A percentile compares a stretch with the other conserved stretches of the same genome.
Conservation (phyloP, 306 rosid genomes). For the Lotus japonicus region DNA sequence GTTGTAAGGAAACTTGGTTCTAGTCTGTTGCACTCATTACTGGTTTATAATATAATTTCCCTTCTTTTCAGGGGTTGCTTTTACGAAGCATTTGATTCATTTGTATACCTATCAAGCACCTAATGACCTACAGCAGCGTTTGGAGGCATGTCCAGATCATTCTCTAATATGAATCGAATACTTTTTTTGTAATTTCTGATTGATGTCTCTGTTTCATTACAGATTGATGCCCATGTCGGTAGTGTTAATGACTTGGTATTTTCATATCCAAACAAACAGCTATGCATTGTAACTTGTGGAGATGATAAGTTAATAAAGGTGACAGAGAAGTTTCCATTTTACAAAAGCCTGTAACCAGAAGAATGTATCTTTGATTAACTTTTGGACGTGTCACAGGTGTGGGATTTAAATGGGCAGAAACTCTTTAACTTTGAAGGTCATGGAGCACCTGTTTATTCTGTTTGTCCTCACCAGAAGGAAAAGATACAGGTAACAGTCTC, state of each 20-base stretch:
- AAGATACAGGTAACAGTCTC: slow-evolving; percentile 40
- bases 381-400: slow-evolving; percentile 45
- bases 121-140: slow-evolving; percentile 31
- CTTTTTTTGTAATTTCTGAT: not conserved
- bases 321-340: not conserved
- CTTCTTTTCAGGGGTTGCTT: slow-evolving; percentile 62
- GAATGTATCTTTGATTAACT: not conserved
- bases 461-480: slow-evolving; percentile 71
- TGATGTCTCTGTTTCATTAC: not conserved
- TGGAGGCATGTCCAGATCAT: slow-evolving; percentile 43
- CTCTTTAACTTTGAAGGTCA: slow-evolving; percentile 69
- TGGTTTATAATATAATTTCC: not conserved
- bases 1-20: not conserved
- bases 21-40: not conserved
- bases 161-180: not conserved
- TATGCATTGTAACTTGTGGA: slow-evolving; percentile 63
- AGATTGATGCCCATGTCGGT: slow-evolving; percentile 75
- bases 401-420: slow-evolving; percentile 60
- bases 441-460: slow-evolving; percentile 64
- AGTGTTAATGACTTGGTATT: slow-evolving; percentile 74
- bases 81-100: slow-evolving; percentile 64
- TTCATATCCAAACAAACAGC: slow-evolving; percentile 44
- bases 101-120: slow-evolving; percentile 47
- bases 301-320: slow-evolving; percentile 81
- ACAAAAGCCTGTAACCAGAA: not conserved